These are phyloP conservation scores for Tetradesmus lagerheimii DNA, from an alignment of 139 green algal genomes.

Conservation along the genomic window DNA sequence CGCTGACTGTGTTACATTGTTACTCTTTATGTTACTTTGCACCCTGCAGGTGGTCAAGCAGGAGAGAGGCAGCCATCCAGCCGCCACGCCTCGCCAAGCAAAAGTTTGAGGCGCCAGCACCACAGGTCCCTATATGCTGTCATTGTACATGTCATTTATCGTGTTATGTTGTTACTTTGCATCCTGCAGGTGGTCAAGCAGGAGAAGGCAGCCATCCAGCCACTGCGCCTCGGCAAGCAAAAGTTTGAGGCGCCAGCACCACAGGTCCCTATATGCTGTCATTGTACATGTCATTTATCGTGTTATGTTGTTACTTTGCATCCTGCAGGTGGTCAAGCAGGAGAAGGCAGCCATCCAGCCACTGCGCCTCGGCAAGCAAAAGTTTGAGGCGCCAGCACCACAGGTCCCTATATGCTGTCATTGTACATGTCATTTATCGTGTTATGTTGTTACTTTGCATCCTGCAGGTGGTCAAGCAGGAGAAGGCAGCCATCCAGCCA, in stretches of 20 bases:
- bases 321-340: slow-evolving; percentile 54
- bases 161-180: not conserved
- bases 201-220: slow-evolving; percentile 66
- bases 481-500: slow-evolving; percentile 66
- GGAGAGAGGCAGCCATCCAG: slow-evolving; percentile 63
- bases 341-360: slow-evolving; percentile 70
- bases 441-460: not conserved
- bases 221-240: slow-evolving; percentile 76
- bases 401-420: slow-evolving; percentile 58
- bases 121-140: slow-evolving; percentile 60
- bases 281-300: not conserved
- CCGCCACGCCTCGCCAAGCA: slow-evolving; percentile 77
- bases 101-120: slow-evolving; percentile 62
- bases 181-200: slow-evolving; percentile 53
- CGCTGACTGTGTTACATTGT: too few species aligned
- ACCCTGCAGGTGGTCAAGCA: slow-evolving; percentile 53
- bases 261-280: slow-evolving; percentile 60
- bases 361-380: slow-evolving; percentile 73
- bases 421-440: not conserved
- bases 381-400: slow-evolving; percentile 64
- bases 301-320: not conserved
- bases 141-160: not conserved
- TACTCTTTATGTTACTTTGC: not conserved
- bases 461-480: slow-evolving; percentile 59
- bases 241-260: slow-evolving; percentile 64